phyloP scores from a whole-genome alignment of 2,329 filamentous ascomycete species.

The Colletotrichum filicis region DNA sequence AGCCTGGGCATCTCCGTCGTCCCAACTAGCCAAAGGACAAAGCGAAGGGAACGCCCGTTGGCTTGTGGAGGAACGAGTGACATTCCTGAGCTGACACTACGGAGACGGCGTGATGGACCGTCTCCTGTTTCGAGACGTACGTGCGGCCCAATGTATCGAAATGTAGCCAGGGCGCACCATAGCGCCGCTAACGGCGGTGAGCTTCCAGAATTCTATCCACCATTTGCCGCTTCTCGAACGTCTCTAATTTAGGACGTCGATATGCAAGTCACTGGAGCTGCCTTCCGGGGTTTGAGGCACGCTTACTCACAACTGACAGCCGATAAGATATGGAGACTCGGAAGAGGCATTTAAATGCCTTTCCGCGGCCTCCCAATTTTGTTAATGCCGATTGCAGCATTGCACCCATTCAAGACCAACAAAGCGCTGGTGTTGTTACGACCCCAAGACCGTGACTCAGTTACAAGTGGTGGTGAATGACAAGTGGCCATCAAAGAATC shows the following conservation, averaged over 20 bases:
- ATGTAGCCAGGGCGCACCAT: not conserved
- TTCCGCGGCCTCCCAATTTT: not conserved
- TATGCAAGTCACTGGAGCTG: constrained; percentile 9
- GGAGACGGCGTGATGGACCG: constrained; percentile 9
- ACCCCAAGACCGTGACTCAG: not conserved
- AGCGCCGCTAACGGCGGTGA: constrained; percentile 25
- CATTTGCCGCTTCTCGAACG: constrained; percentile 31
- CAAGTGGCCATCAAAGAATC: not conserved
- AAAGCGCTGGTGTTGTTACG: not conserved
- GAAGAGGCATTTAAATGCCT: not conserved
- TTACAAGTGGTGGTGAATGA: not conserved
- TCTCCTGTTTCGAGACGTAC: constrained; percentile 20
- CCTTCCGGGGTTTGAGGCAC: not conserved
- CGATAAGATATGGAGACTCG: not conserved
- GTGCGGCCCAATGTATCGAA: constrained; percentile 3
- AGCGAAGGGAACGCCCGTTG: constrained; percentile 12
- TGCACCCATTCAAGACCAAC: not conserved
- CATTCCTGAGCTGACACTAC: constrained; percentile 15
- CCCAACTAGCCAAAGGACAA: constrained; percentile 22
- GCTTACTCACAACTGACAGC: constrained; percentile 16
- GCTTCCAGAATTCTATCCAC: constrained; percentile 28
- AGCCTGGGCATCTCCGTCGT: constrained; percentile 14
- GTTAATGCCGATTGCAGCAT: not conserved
- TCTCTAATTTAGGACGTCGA: constrained; percentile 19
- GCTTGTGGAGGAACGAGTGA: not conserved